These are phyloP conservation scores for Vanderwaltozyma tropicalis DNA, from an alignment of 805 yeast genomes.

Conservation along the genomic window DNA sequence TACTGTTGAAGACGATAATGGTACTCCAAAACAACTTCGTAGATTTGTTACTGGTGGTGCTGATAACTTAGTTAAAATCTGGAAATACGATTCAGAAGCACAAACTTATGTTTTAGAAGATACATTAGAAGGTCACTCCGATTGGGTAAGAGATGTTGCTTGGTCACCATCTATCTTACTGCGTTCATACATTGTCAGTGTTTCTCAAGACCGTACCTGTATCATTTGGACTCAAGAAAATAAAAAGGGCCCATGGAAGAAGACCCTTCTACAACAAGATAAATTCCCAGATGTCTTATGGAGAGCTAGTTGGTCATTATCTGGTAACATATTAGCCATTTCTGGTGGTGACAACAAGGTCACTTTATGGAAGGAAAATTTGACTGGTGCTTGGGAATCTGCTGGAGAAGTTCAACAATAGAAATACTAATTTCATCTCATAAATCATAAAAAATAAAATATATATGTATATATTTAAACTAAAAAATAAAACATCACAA, in stretches of 20 bases:
- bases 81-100: conserved; percentile 55
- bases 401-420: conserved; percentile 74
- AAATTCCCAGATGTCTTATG: conserved; percentile 95
- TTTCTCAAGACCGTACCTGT: conserved; percentile 93
- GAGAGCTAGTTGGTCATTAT: conserved; percentile 96
- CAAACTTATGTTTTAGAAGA: conserved; percentile 63
- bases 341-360: conserved; percentile 95
- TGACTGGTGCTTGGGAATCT: conserved; percentile 89
- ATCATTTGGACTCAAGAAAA: conserved; percentile 87
- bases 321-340: conserved; percentile 91
- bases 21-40: conserved; percentile 38
- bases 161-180: conserved; percentile 92
- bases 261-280: conserved; percentile 60
- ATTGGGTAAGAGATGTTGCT: conserved; percentile 98
- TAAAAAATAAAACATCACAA: too few species aligned
- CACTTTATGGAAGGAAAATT: conserved; percentile 91
- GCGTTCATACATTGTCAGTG: conserved; percentile 86
- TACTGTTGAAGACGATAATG: conserved; percentile 26
- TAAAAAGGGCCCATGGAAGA: conserved; percentile 64
- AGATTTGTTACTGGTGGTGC: conserved; percentile 92
- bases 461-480: conserved; percentile 1
- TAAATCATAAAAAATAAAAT: not conserved
- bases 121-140: conserved; percentile 79
- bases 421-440: conserved; percentile 34
- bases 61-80: conserved; percentile 84